A percentile compares a stretch with the other conserved stretches of the same genome.
These are phyloP conservation scores for Penicillium robsamsonii DNA, from an alignment of 495 filamentous ascomycete genomes.

Conservation along the genomic window DNA sequence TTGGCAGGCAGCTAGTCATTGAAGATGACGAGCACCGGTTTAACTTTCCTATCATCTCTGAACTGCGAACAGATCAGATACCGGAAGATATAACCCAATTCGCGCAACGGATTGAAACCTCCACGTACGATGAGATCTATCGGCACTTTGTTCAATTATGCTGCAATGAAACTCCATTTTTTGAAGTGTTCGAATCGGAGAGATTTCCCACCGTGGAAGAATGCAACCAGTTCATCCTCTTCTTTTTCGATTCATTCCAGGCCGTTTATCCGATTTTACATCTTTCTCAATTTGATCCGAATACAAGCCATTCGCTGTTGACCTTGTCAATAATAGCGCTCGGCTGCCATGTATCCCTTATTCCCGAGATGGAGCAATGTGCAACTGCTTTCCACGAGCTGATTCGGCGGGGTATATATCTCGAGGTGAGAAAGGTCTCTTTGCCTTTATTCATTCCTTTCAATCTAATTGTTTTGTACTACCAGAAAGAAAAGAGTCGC, in stretches of 20 bases:
- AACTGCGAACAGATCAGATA: conserved; percentile 13
- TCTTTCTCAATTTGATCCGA: conserved; percentile 38
- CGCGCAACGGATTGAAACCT: conserved; percentile 25
- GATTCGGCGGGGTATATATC: conserved; percentile 38
- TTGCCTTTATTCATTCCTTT: background rate
- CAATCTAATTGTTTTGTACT: conserved; percentile 4
- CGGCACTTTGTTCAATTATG: conserved; percentile 38
- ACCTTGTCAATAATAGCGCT: conserved; percentile 44
- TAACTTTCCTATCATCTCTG: conserved; percentile 26
- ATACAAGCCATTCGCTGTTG: conserved; percentile 44
- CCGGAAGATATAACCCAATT: conserved; percentile 15
- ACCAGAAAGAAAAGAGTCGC: conserved; percentile 30
- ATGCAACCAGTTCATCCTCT: conserved; percentile 32
- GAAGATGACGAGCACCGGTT: conserved; percentile 18
- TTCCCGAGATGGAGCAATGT: conserved; percentile 28
- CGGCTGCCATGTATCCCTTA: conserved; percentile 39
- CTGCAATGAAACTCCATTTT: conserved; percentile 34
- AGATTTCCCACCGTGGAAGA: conserved; percentile 35
- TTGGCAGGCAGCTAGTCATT: conserved; percentile 10
- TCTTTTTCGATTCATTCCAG: conserved; percentile 43
- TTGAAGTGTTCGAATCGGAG: conserved; percentile 34
- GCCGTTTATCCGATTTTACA: conserved; percentile 48
- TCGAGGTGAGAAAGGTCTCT: conserved; percentile 31
- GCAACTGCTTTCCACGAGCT: conserved; percentile 44
- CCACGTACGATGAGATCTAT: conserved; percentile 37